Evolutionary conservation across 345 rosid genomes (phyloP), one percentile per base, ranked within the genome.

Genomic region (Erysimum cheiranthoides): DNA sequence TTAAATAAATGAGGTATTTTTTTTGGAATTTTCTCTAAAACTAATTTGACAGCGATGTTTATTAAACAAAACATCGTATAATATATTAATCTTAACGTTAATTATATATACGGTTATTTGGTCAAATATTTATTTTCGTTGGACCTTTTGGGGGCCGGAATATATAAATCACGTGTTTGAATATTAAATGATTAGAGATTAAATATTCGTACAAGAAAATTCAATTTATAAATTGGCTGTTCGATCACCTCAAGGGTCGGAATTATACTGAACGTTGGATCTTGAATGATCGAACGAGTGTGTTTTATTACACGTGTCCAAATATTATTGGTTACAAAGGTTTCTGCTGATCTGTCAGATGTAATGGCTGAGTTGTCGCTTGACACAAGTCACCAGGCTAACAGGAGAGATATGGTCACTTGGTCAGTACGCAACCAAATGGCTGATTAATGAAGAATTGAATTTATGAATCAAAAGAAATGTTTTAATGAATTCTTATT

Each of bases 181-280:
- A 28, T 25, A 13, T 18, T 38, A 63, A 56, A 77, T 77, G 76
- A 77, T 71, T 56, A 57, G 43, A 61, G 27, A 63, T 31, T 45
- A 68, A 12, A 51, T 68, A 76, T 25, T 61, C 25, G 68, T 70
- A 77, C 66, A 46, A 42, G 4, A 40, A 13, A 59, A 36, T 4
- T 16, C 9, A 31, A 30, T 59, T 16, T 2, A 0, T 60, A 68
- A 53, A 49, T 10, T 47, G 72, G 68, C 76, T 56, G 1, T 32
- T 65, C 18, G 11, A 38, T 47, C 9, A 71, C 56, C 66, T 71
- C 61, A 77, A 59, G 42, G 72, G 80, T 71, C 76, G 49, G 73
- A 77, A 46, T 45, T 71, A 0, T 71, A 16, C 0, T 47, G 73
- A 36, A 3, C 80, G 80, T 77, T 49, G 40, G 80, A 71, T 77